These are phyloP conservation scores for Pyricularia pennisetigena DNA, from an alignment of 2,329 filamentous ascomycete species.

Conservation along the genomic window DNA sequence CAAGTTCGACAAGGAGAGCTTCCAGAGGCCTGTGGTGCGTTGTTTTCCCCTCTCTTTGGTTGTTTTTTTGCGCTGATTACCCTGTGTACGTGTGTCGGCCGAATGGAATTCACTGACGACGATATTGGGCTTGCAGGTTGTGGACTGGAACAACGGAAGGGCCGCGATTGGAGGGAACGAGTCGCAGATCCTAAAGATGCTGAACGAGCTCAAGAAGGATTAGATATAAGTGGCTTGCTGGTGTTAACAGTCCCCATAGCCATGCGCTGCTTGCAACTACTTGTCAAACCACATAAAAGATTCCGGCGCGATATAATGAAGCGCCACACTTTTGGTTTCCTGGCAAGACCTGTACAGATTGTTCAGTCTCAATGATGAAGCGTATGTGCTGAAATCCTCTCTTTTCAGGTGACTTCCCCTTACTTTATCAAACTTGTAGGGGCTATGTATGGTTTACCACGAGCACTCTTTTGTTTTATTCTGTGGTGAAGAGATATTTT, in stretches of 20 bases:
- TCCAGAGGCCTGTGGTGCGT: constrained; percentile 70
- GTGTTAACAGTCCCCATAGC: not conserved
- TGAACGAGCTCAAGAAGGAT: constrained; percentile 41
- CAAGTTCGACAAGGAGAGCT: constrained; percentile 56
- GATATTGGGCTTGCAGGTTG: constrained; percentile 34
- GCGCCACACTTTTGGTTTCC: not conserved
- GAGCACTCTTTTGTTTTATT: not conserved
- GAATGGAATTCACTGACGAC: constrained; percentile 4
- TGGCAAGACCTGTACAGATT: not conserved
- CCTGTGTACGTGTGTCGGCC: not conserved
- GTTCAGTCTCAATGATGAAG: not conserved
- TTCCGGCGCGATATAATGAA: not conserved
- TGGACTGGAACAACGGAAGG: constrained; percentile 91
- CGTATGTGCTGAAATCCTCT: not conserved
- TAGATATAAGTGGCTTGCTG: constrained; percentile 4
- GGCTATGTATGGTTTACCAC: not conserved
- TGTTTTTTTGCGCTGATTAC: constrained; percentile 1
- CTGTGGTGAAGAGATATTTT: not conserved
- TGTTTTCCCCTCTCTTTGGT: not conserved
- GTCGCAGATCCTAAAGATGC: constrained; percentile 79
- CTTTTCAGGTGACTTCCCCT: not conserved
- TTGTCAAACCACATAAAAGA: not conserved
- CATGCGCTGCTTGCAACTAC: not conserved
- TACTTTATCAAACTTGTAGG: no score
- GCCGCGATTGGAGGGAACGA: constrained; percentile 70